Evolutionary conservation across 441 rosid genomes (phyloP), one percentile per base, ranked within the genome.

Genomic region (Bruguiera hainesii): DNA sequence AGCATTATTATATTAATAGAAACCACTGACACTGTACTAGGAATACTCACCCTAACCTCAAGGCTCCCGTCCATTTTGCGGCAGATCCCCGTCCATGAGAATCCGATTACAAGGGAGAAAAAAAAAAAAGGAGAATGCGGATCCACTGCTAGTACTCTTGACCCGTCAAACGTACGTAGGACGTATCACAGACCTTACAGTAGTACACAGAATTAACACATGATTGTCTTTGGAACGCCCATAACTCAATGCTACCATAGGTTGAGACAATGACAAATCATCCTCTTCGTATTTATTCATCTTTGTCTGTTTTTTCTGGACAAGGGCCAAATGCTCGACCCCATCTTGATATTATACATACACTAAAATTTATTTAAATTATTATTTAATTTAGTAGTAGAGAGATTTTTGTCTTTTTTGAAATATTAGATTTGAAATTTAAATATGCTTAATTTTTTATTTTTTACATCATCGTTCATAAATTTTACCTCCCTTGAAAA

Each of bases 51-150:
- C n/a, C 57, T 5, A 13, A 11, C 29, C 15, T 23, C 15, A 37
- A 0, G 46, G 3, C 16, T 21, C 57, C 57, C 20, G 8, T 10
- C 57, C 26, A 53, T 39, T 61, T 33, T n/a, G 48, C 20, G 0
- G 0, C 16, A 56, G 5, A 25, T 48, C 23, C 28, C n/a, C 1
- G 9, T 7, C 30, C 48, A 29, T 5, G 3, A 18, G 5, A 30
- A 39, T 21, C 25, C 18, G 37, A 31, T 6, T 50, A 16, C 13
- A 23, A 23, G 2, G 23, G 29, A 11, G 20, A 26, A 13, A 59
- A 23, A 20, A 20, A 20, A 20, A 59, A 19, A 49, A 20, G 30
- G 59, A 67, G 39, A 80, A 76, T 75, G 82, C 69, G 77, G 61
- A 59, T 76, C 75, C 74, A 73, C 60, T 66, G 46, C 66, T 21